These are phyloP conservation scores for Didymellaceae sp. DNA, from an alignment of 2,329 filamentous ascomycete genomes.

Conservation along the genomic window DNA sequence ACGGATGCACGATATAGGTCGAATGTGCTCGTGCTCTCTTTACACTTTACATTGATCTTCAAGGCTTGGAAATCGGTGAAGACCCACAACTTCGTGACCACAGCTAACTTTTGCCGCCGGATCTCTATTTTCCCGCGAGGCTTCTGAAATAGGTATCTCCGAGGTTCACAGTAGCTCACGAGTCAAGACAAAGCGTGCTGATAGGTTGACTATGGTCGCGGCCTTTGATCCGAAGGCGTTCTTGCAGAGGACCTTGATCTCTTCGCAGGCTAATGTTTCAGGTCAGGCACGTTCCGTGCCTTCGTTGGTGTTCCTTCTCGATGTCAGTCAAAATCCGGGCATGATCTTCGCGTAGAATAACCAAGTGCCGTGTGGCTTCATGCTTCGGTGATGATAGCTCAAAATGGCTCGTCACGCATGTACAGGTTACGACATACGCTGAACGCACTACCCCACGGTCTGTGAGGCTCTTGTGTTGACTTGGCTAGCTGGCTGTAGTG, in stretches of 20 bases:
- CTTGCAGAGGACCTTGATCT: background rate
- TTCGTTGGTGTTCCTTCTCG: background rate
- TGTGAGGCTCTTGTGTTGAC: background rate
- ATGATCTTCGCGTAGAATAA: constrained; percentile 5
- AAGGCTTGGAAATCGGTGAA: no score
- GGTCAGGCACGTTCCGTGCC: constrained; percentile 1
- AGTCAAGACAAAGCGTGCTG: constrained; percentile 5
- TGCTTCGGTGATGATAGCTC: constrained; percentile 10
- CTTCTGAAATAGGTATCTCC: background rate
- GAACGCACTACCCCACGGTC: no score
- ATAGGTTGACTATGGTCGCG: background rate
- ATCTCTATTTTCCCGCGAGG: no score
- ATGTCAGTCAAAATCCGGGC: background rate
- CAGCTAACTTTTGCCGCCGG: no score
- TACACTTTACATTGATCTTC: no score
- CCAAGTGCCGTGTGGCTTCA: background rate
- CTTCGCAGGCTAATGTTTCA: constrained; percentile 7
- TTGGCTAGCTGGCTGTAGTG: no score
- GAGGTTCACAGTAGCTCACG: background rate
- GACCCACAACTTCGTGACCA: no score
- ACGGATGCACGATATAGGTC: no score
- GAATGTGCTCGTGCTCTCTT: no score
- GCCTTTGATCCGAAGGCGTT: background rate
- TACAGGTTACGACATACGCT: background rate
- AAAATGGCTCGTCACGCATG: background rate